Evolutionary conservation across 2,329 filamentous ascomycete genomes (phyloP), one percentile per base, ranked within the genome.

Genomic region (Talaromyces piceae): DNA sequence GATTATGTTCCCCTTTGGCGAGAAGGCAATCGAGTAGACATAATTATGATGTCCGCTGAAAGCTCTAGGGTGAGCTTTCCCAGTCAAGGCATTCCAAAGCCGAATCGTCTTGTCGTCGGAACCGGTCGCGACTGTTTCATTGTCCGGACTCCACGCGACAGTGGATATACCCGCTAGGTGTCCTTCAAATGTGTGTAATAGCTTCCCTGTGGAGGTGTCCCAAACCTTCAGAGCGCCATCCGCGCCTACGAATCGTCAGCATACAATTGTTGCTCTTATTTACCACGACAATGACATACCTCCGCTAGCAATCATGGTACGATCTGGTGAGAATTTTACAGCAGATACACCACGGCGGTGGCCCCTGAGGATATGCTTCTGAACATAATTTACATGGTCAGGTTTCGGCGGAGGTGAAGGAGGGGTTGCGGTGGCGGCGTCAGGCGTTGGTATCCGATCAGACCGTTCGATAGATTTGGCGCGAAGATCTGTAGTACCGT

Each of bases 1-100:
- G 28, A 98, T 80, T 65, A 97, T 95, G 64, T 98, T 98, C 22
- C 93, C 93, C 68, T 96, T 97, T 1, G 93, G 93, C n/a, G 88
- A 91, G 68, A 97, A 97, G 5, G 91, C 90, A 28, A 98, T 76
- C 47, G 86, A 89, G 70, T 95, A 95, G 27, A 98, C 85, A 69
- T 97, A 97, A 70, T 94, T 97, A 68, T 96, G 90, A 63, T 98
- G 93, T 2, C 93, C 91, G 22, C 87, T 77, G 58, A 97, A 75
- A 1, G 80, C 77, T 20, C 74, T 77, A 0, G 79, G 77, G 49
- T 83, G 77, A 25, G 79, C 73, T 62, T 80, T 77, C 16, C 80
- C 80, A 56, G 78, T 80, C 16, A 73, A 62, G 3, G 80, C 73
- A 60, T 96, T 88, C 93, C 93, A 98, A 1, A 98, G 75, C 2